These are phyloP conservation scores for Emergomyces pasteurianus DNA, from an alignment of 2,329 filamentous ascomycete genomes.

Conservation along the genomic window DNA sequence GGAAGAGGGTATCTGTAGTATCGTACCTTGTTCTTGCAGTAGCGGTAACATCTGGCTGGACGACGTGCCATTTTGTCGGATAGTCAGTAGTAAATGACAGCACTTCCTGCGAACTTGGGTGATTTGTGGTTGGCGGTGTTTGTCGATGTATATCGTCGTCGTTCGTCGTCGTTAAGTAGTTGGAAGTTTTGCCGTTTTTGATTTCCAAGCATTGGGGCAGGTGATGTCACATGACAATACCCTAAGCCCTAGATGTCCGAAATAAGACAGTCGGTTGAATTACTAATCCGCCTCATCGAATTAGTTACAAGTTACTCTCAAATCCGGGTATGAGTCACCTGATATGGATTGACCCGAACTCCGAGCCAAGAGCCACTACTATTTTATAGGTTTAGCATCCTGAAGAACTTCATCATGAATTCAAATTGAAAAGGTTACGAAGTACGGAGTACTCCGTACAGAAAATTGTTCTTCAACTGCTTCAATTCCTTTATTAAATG, in stretches of 20 bases:
- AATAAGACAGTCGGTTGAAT: slow-evolving; percentile 1
- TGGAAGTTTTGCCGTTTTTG: slow-evolving; percentile 7
- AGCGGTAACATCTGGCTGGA: slow-evolving; percentile 98
- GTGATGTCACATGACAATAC: slow-evolving; percentile 21
- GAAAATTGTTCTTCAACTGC: too few species aligned
- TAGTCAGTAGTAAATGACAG: slow-evolving; percentile 31
- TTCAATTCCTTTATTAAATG: too few species aligned
- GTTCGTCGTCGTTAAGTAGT: neutral
- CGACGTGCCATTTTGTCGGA: slow-evolving; percentile 92
- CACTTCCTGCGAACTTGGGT: slow-evolving; percentile 37
- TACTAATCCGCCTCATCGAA: neutral
- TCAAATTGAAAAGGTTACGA: too few species aligned
- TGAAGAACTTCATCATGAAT: too few species aligned
- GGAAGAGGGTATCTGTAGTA: slow-evolving; percentile 6
- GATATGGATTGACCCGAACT: too few species aligned
- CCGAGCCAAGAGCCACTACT: too few species aligned
- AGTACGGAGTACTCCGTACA: too few species aligned
- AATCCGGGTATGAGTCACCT: neutral
- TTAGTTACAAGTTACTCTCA: too few species aligned
- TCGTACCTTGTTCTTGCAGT: slow-evolving; percentile 99
- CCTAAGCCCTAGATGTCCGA: slow-evolving; percentile 27
- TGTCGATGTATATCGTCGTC: slow-evolving; percentile 26
- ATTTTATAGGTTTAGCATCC: too few species aligned
- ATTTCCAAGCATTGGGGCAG: slow-evolving; percentile 29
- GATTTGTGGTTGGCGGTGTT: slow-evolving; percentile 27